phyloP scores from a whole-genome alignment of 495 filamentous ascomycete species.

The Massariosphaeria phaeospora region DNA sequence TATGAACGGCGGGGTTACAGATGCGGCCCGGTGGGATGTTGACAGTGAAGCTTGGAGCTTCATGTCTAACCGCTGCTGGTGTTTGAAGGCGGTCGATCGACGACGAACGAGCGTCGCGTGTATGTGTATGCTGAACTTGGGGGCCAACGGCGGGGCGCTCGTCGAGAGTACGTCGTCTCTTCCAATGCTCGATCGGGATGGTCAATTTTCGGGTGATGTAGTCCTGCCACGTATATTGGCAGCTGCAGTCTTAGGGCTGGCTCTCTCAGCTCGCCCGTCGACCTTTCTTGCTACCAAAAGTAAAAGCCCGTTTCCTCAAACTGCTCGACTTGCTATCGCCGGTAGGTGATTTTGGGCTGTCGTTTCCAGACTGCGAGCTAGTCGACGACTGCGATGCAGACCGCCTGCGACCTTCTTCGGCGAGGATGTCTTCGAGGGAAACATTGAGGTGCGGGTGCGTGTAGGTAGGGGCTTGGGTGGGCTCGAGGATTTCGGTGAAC shows the following conservation, averaged over 20 bases:
- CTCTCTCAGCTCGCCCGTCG: slow-evolving; percentile 7
- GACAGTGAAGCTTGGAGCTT: no score
- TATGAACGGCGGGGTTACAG: no score
- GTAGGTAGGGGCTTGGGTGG: slow-evolving; percentile 25
- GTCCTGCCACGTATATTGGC: no score
- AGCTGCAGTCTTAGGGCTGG: neutral
- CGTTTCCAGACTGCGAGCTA: slow-evolving; percentile 1
- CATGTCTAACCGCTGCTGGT: no score
- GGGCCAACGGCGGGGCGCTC: neutral
- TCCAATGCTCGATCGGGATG: slow-evolving; percentile 6
- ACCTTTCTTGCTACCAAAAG: slow-evolving; percentile 24
- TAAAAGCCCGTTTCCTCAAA: slow-evolving; percentile 11
- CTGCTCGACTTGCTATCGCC: slow-evolving; percentile 8
- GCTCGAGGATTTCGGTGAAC: slow-evolving; percentile 39
- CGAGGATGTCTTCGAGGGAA: slow-evolving; percentile 38
- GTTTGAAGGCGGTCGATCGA: neutral
- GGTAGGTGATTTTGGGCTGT: slow-evolving; percentile 13
- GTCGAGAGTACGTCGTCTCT: no score
- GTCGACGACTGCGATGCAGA: slow-evolving; percentile 30
- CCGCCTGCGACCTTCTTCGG: slow-evolving; percentile 30
- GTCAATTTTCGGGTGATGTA: no score
- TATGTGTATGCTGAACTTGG: neutral
- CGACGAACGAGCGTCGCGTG: neutral
- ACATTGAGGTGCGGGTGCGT: slow-evolving; percentile 34
- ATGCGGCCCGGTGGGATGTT: no score